Conservation (phyloP, 495 filamentous ascomycete genomes). For the Lasiosphaeria ovina region DNA sequence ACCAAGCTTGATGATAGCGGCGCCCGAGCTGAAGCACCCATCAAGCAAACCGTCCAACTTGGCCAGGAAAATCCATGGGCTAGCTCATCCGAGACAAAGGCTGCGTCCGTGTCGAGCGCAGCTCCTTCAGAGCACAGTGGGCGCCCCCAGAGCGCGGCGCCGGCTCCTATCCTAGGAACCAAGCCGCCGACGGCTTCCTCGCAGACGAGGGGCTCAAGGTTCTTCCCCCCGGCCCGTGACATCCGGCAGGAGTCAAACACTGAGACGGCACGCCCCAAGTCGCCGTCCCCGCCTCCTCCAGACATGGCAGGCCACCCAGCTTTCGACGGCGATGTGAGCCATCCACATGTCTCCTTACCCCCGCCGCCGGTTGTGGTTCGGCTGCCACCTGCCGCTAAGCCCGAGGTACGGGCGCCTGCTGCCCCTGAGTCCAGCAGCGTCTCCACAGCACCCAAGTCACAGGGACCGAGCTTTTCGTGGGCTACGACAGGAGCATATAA, state of each 20-base stretch:
- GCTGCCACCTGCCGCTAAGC: slow-evolving; percentile 55
- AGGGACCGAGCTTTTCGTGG: slow-evolving; percentile 28
- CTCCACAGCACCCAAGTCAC: slow-evolving; percentile 8
- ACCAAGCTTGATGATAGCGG: slow-evolving; percentile 49
- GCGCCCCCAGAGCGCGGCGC: slow-evolving; percentile 11
- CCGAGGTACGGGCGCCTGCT: background rate
- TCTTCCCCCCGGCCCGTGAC: slow-evolving; percentile 61
- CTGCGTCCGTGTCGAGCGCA: slow-evolving; percentile 11
- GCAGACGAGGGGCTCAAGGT: slow-evolving; percentile 41
- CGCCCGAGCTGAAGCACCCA: slow-evolving; percentile 21
- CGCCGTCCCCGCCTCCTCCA: slow-evolving; percentile 70
- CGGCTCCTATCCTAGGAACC: slow-evolving; percentile 22
- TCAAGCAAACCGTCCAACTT: slow-evolving; percentile 27
- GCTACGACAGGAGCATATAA: slow-evolving; percentile 23
- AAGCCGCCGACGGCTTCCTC: slow-evolving; percentile 11
- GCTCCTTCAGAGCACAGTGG: slow-evolving; percentile 19
- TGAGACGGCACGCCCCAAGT: slow-evolving; percentile 32
- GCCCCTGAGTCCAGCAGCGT: background rate
- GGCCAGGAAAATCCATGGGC: slow-evolving; percentile 30
- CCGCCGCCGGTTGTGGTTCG: slow-evolving; percentile 66
- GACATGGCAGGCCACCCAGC: slow-evolving; percentile 70
- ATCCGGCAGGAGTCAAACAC: slow-evolving; percentile 28
- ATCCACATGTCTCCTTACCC: slow-evolving; percentile 68
- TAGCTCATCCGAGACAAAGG: slow-evolving; percentile 16
- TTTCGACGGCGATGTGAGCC: slow-evolving; percentile 61